phyloP scores from a whole-genome alignment of 2,329 filamentous ascomycete species.

The Verticillium tricorpus region DNA sequence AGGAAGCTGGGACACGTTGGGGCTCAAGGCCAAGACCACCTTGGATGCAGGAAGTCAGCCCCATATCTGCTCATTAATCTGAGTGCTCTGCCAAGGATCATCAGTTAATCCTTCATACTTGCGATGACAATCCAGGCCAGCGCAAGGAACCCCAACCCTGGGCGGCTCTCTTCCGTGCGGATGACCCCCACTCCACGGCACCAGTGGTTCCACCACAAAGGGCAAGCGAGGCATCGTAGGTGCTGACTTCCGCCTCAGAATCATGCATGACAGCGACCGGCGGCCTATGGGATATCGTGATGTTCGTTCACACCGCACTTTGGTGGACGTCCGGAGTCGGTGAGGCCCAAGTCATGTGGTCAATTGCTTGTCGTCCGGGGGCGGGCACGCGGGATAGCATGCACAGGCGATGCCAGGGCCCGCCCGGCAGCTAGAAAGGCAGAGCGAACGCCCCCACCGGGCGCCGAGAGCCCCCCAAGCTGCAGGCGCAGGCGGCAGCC shows the following conservation, averaged over 20 bases:
- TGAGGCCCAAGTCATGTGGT: neutral
- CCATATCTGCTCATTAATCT: too few relatives aligned
- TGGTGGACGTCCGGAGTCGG: neutral
- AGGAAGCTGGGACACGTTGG: too few relatives aligned
- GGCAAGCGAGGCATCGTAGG: neutral
- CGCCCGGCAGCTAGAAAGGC: neutral
- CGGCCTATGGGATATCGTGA: neutral
- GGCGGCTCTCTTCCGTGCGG: neutral
- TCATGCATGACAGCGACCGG: neutral
- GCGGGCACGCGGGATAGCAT: neutral
- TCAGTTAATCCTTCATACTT: neutral
- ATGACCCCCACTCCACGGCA: neutral
- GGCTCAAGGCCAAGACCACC: too few relatives aligned
- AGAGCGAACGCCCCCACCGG: neutral
- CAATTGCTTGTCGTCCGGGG: neutral
- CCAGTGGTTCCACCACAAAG: neutral
- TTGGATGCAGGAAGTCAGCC: too few relatives aligned
- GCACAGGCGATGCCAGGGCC: neutral
- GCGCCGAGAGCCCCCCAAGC: neutral
- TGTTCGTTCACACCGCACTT: neutral
- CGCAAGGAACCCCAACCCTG: neutral
- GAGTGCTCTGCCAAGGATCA: neutral
- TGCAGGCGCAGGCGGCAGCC: neutral
- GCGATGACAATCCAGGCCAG: neutral
- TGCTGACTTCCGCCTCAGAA: neutral